Evolutionary conservation across 2,329 filamentous ascomycete species (phyloP), one percentile per base, ranked within the genome.

Genomic region (Ophiostoma angusticollis): DNA sequence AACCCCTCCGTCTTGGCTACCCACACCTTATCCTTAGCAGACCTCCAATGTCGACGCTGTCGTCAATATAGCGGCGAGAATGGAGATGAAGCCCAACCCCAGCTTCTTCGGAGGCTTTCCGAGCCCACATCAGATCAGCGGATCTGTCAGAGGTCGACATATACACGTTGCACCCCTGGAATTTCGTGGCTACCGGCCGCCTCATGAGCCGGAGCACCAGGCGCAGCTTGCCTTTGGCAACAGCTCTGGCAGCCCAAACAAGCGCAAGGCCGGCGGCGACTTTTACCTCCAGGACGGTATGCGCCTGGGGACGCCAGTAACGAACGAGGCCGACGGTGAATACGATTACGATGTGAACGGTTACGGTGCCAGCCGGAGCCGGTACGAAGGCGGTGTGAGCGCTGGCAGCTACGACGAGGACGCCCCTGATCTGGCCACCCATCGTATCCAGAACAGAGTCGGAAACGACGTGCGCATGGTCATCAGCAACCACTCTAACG

Each of bases 381-480:
- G 31, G 16, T 25, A 42, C 32, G 41, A 33, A 2, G 39, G 41
- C 16, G 36, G 36, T 17, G 22, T 39, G n/a, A 37, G 18, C 16
- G 34, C 40, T 9, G 38, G 40, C 21, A 41, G 45, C n/a, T 41
- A 45, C 31, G 31, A 30, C 11, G 36, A 34, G 9, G 31, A 30
- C 24, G 35, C 31, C 3, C 13, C 27, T 14, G 37, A 35, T 19
- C 14, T 35, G 16, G 19, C 12, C 7, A 37, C 23, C 17, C 23
- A 37, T 5, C 39, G 28, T 5, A 18, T 37, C 9, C 38, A 36
- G n/a, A 43, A 44, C 39, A 35, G 25, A 16, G 36, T 30, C 31
- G 36, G 36, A 12, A 41, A 42, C 5, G 45, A 43, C 13, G 45
- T 42, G 11, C 42, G 41, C 9, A 44, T 47, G 45, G 32, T 43